Conservation (phyloP, 108 stramenopile species). For the Pseudonitzschia delicatissima region DNA sequence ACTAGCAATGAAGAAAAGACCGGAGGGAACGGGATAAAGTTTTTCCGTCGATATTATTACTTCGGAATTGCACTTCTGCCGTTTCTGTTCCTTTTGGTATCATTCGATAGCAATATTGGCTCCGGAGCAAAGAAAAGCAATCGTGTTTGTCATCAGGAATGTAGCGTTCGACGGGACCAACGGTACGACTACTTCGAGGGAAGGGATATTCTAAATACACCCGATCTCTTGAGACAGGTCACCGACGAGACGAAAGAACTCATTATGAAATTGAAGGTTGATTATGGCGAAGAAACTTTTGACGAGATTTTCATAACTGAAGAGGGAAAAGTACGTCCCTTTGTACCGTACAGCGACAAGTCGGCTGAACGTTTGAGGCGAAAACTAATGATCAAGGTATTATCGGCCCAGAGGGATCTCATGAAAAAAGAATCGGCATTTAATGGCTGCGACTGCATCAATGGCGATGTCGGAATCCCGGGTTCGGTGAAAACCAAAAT, state of each 20-base stretch:
- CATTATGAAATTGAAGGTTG: conserved; percentile 9
- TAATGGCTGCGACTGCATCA: conserved; percentile 14
- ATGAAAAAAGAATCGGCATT: neutral
- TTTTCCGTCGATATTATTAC: neutral
- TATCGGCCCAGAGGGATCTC: conserved; percentile 6
- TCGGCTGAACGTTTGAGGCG: conserved; percentile 16
- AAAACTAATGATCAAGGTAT: conserved; percentile 34
- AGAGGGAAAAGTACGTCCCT: neutral
- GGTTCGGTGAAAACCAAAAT: neutral
- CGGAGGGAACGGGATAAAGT: neutral
- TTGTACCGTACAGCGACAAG: neutral
- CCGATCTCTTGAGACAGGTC: conserved; percentile 2
- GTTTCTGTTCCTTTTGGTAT: neutral
- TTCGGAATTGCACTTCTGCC: neutral
- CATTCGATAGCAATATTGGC: neutral
- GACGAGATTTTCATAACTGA: conserved; percentile 15
- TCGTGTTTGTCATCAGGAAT: neutral
- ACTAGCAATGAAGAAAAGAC: neutral
- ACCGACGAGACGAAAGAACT: neutral
- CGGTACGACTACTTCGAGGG: conserved; percentile 4
- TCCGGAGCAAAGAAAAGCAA: conserved; percentile 6
- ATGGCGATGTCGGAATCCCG: conserved; percentile 1
- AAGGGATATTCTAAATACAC: neutral
- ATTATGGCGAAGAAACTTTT: conserved; percentile 29
- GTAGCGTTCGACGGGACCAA: neutral